A percentile compares a stretch with the other conserved stretches of the same genome.
These are phyloP conservation scores for Rhizopogon vesiculosus DNA, from an alignment of 768 basidiomycete species.

Conservation along the genomic window DNA sequence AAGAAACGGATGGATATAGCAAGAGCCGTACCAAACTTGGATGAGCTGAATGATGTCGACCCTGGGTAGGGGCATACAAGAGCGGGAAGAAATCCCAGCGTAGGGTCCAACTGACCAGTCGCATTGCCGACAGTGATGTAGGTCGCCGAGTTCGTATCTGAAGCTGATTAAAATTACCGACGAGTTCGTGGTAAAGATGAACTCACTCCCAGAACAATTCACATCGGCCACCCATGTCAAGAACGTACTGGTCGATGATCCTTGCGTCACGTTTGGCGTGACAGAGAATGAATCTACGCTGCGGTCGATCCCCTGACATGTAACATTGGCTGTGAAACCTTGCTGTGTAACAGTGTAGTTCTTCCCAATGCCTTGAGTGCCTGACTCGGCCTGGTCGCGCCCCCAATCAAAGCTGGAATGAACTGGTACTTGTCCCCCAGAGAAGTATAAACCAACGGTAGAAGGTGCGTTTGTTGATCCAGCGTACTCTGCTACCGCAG, in stretches of 20 bases:
- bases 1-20: background rate
- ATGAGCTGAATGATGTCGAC: background rate
- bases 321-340: constrained; percentile 14
- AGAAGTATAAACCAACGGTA: background rate
- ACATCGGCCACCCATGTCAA: background rate
- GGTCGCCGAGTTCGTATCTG: background rate
- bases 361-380: background rate
- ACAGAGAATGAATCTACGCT: background rate
- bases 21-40: background rate
- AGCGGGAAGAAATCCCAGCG: constrained; percentile 1
- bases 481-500: background rate
- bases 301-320: background rate
- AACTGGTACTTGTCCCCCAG: background rate
- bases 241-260: background rate
- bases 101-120: background rate
- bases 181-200: background rate
- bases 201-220: constrained; percentile 1
- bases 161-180: background rate
- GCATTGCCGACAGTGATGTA: background rate
- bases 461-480: background rate
- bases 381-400: background rate
- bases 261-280: background rate
- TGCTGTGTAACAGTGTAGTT: constrained; percentile 10
- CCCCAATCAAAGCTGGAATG: background rate
- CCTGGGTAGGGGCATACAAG: constrained; percentile 1